Evolutionary conservation across 768 basidiomycete genomes (phyloP).

Genomic region (Mycena galopus): DNA sequence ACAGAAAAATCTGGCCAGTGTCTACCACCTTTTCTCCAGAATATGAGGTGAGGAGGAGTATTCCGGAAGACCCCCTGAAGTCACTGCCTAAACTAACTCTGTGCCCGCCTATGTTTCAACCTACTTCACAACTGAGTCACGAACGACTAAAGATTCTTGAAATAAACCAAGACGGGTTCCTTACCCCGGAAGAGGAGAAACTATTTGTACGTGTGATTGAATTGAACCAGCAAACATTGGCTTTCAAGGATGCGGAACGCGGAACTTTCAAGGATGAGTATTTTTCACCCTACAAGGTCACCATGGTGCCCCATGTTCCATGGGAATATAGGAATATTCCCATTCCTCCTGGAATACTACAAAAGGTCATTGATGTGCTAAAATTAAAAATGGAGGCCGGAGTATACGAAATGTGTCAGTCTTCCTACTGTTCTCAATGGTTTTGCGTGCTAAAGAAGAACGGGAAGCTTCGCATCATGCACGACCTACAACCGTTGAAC

Average conservation of each 20-base stretch:
- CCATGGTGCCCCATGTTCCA: background rate
- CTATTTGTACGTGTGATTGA: background rate
- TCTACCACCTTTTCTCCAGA: no score
- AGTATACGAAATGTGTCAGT: background rate
- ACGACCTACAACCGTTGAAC: slow-evolving; percentile 52
- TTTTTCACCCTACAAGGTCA: background rate
- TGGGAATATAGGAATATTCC: background rate
- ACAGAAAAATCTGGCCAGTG: no score
- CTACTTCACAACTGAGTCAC: no score
- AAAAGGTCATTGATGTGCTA: background rate
- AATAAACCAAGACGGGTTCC: no score
- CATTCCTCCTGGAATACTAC: background rate
- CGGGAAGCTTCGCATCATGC: background rate
- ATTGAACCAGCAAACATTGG: background rate
- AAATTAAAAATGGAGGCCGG: background rate
- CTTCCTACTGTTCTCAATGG: background rate
- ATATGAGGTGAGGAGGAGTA: no score
- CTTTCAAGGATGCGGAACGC: background rate
- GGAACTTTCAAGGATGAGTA: background rate
- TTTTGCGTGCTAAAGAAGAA: background rate
- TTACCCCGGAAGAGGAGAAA: no score
- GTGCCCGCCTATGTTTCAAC: no score
- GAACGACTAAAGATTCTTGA: no score
- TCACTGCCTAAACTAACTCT: no score
- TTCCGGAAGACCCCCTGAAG: no score